phyloP scores from a whole-genome alignment of 2,329 filamentous ascomycete genomes.

The Dothiorella sarmentorum region DNA sequence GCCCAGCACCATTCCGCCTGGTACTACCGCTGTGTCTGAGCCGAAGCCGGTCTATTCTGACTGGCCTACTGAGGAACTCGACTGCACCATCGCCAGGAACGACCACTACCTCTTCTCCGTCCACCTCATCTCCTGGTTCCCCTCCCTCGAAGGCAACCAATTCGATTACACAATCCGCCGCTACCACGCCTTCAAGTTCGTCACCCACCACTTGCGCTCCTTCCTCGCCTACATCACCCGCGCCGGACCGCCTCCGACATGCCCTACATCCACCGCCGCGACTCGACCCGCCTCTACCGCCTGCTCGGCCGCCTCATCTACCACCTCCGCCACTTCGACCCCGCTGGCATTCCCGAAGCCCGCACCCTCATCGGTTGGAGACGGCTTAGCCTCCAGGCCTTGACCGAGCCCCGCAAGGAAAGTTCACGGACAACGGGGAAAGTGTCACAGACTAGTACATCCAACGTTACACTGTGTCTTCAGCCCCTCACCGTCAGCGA shows the following conservation, averaged over 20 bases:
- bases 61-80: not conserved
- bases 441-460: too few relatives aligned
- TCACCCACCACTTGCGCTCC: not conserved
- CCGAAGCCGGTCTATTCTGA: not conserved
- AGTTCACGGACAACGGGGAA: too few relatives aligned
- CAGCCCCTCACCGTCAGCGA: too few relatives aligned
- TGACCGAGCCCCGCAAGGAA: too few relatives aligned
- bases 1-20: not conserved
- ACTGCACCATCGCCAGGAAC: not conserved
- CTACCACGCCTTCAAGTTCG: not conserved
- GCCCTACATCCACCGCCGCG: fast-evolving
- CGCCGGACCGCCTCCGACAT: not conserved
- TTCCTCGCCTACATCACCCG: not conserved
- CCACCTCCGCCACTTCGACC: too few relatives aligned
- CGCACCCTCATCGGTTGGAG: too few relatives aligned
- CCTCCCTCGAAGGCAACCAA: not conserved
- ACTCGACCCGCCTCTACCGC: too few relatives aligned
- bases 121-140: not conserved
- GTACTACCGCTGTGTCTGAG: not conserved
- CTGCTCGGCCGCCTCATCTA: too few relatives aligned
- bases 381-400: too few relatives aligned
- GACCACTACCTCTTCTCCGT: not conserved
- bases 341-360: too few relatives aligned
- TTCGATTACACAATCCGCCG: not conserved
- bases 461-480: too few relatives aligned